phyloP scores from a whole-genome alignment of 495 filamentous ascomycete genomes.

The Eremomyces bilateralis region DNA sequence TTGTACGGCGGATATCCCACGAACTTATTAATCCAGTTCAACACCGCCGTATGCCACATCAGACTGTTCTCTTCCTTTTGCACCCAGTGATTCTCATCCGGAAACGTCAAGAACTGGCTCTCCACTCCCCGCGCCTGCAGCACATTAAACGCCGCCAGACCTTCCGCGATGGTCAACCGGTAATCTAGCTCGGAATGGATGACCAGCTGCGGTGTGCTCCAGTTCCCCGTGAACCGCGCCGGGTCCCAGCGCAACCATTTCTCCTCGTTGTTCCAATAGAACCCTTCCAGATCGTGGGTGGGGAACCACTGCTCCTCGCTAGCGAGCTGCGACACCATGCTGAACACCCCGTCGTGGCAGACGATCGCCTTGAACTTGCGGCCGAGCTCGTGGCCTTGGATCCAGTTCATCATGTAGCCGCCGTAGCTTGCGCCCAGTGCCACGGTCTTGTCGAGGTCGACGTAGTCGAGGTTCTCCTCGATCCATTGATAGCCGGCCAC shows the following conservation, averaged over 20 bases:
- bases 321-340: slow-evolving; percentile 46
- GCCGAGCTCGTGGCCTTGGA: slow-evolving; percentile 44
- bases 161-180: slow-evolving; percentile 62
- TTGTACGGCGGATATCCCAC: slow-evolving; percentile 29
- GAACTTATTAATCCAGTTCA: slow-evolving; percentile 78
- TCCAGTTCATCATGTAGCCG: slow-evolving; percentile 76
- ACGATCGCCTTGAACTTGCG: slow-evolving; percentile 78
- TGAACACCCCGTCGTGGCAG: slow-evolving; percentile 80
- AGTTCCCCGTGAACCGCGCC: slow-evolving; percentile 38
- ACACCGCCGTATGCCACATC: slow-evolving; percentile 73
- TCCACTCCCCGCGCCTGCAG: slow-evolving; percentile 52
- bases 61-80: slow-evolving; percentile 78
- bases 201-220: slow-evolving; percentile 71
- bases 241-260: slow-evolving; percentile 75
- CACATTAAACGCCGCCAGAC: slow-evolving; percentile 71
- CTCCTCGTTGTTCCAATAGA: slow-evolving; percentile 48
- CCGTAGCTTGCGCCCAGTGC: slow-evolving; percentile 41
- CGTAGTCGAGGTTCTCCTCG: slow-evolving; percentile 43
- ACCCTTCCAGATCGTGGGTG: slow-evolving; percentile 59
- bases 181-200: slow-evolving; percentile 91
- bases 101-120: slow-evolving; percentile 61
- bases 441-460: slow-evolving; percentile 58
- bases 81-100: slow-evolving; percentile 77
- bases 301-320: slow-evolving; percentile 84
- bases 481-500: slow-evolving; percentile 62